Base-by-base conservation (phyloP, 768 basidiomycete species). In the Lactifluus piperatus region DNA sequence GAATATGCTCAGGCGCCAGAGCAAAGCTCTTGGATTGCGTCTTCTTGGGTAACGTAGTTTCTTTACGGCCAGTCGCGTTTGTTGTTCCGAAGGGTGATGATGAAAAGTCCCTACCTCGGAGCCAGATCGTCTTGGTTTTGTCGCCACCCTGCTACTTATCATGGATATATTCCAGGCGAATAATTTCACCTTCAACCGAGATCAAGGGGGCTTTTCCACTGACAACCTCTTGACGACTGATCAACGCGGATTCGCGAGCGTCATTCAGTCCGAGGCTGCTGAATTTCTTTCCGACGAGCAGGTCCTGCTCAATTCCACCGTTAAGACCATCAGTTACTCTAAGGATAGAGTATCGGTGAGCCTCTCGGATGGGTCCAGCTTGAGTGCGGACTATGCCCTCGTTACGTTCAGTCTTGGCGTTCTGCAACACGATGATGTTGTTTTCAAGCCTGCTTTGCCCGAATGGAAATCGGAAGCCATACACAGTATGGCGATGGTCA, bases 371-470 rank as follows among this genome's bases (percentile, higher is more conserved):
- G 82, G 81, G 1, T 60, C 69, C 32, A 70, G 43, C 2, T 65
- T 86, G 24, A 71, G 68, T 14, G 83, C 77, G 14, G 79, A 85
- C 52, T 81, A 84, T 66, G 83, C 79, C 3, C 66, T 88, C 29
- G 81, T 79, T 62, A 87, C 86, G 0, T 87, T 87, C 70, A 86
- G 84, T 60, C 67, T 85, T 1, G 86, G 86, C 0, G 86, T 88
- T 7, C 71, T 88, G 54, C 86, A 88, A 70, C 74, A 84, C 56
- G 71, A 76, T 30, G 84, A 85, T 58, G 79, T 87, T 5, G 57
- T 52, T 3, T 87, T 85, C 62, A 66, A 76, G 43, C 85, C 85
- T 2, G 24, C 70, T 9, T 67, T 86, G 20, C 85, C 84, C 66
- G 72, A 64, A 10, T 86, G 77, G 74, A 86, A 86, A 66, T 57